phyloP scores from a whole-genome alignment of 345 rosid species.

The Gossypium anomalum region DNA sequence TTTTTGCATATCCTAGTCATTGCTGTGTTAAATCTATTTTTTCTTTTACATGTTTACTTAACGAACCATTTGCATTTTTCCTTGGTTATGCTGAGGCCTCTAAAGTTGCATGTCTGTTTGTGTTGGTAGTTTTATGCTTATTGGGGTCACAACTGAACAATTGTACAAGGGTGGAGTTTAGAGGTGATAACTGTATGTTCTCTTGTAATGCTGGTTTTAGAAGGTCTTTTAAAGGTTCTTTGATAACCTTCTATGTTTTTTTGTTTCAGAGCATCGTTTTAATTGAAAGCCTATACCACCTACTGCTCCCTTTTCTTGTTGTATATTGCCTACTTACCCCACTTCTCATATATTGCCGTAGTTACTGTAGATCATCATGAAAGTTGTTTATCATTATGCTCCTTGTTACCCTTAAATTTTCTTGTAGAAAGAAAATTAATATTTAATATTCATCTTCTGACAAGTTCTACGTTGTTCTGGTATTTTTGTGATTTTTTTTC shows the following conservation, averaged over 20 bases:
- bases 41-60: not conserved
- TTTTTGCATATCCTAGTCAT: not conserved
- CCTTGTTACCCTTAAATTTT: not conserved
- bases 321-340: not conserved
- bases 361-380: not conserved
- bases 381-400: not conserved
- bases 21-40: not conserved
- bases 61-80: not conserved
- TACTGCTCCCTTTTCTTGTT: not conserved
- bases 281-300: not conserved
- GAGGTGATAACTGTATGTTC: not conserved
- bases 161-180: not conserved
- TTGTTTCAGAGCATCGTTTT: slow-evolving; percentile 6
- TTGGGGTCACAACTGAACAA: not conserved
- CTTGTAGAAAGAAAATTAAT: not conserved
- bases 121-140: not conserved
- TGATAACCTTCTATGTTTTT: not conserved
- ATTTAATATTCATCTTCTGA: slow-evolving; percentile 7
- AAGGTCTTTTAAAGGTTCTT: not conserved
- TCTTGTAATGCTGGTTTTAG: not conserved
- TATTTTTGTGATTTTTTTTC: slow-evolving; percentile 23
- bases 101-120: not conserved
- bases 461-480: slow-evolving; percentile 21
- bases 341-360: not conserved
- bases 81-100: not conserved